Evolutionary conservation across 495 filamentous ascomycete species (phyloP), one percentile per base, ranked within the genome.

Genomic region (Chaetomium fimeti): DNA sequence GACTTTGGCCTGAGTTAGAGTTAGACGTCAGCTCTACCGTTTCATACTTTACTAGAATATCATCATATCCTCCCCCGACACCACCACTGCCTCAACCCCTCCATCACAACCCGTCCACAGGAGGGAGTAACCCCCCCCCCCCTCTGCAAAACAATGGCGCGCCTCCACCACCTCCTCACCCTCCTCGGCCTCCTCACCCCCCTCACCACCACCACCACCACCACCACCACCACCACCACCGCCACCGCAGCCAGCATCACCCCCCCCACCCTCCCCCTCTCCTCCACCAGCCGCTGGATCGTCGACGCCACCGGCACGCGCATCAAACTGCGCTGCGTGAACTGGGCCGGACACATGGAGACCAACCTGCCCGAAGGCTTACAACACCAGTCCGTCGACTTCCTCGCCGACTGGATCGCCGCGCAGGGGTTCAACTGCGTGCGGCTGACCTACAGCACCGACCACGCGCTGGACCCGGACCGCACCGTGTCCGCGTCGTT

Each of bases 341-440:
- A 84, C 76, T 80, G 79, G 79, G 75, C 78, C 5, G 81, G 77
- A n/a, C 79, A 81, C 64, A 75, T 77, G 64, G 80, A 83, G 65
- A 66, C 77, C 64, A 75, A 81, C 70, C 68, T 81, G 47, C 81
- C 81, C 51, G 81, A 84, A 62, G 81, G 81, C 32, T 72, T 84
- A 18, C 69, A 82, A 70, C 77, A 78, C 71, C 75, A 81, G 63
- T 68, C 76, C 22, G 51, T 82, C 24, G 71, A 73, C 62, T 69
- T 69, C 70, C 76, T 83, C 64, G 71, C 74, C 45, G 66, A 71
- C 66, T 79, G 77, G 72, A 77, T 84, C 70, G 54, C 71, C 40
- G 42, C 61, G 24, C 73, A 78, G 20, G 75, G 75, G 52, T 84
- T 83, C 76, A 83, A 82, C 76, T 84, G 82, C 73, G 80, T 84